Percentiles rank a stretch among this genome's conserved stretches.
These are phyloP conservation scores for Fraxinus xanthoxyloides DNA, from an alignment of 305 asterid species.

Conservation along the genomic window DNA sequence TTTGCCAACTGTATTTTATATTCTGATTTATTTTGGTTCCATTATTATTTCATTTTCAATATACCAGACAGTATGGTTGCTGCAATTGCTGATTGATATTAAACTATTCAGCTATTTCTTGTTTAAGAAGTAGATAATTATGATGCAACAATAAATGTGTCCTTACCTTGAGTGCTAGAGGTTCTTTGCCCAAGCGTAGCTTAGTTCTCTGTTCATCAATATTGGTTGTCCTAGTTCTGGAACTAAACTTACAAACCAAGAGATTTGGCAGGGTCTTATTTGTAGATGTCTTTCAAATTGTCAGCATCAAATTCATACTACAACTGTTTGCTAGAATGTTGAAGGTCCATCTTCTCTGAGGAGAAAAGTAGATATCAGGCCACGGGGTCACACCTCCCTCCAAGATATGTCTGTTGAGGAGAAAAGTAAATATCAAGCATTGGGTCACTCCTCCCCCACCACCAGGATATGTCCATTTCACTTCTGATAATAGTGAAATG, in stretches of 20 bases:
- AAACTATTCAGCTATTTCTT: background rate
- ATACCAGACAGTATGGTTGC: background rate
- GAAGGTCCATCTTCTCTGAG: background rate
- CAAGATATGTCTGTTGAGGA: background rate
- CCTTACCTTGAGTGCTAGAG: background rate
- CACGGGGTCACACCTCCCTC: background rate
- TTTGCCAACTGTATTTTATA: background rate
- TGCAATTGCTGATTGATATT: background rate
- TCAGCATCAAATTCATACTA: background rate
- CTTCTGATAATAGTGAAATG: background rate
- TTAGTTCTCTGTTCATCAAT: background rate
- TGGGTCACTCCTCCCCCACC: background rate
- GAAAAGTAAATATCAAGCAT: background rate
- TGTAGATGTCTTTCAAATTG: background rate
- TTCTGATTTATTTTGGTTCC: background rate
- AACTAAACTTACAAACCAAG: background rate
- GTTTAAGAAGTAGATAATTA: background rate
- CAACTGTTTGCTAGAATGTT: background rate
- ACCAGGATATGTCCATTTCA: background rate
- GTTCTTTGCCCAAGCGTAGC: background rate
- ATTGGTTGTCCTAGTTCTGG: background rate
- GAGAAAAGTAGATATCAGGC: constrained; percentile 2
- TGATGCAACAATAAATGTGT: background rate
- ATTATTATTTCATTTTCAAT: background rate
- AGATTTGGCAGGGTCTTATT: background rate